Evolutionary conservation across 495 filamentous ascomycete genomes (phyloP).

Genomic region (Hypoxylon perforatum): DNA sequence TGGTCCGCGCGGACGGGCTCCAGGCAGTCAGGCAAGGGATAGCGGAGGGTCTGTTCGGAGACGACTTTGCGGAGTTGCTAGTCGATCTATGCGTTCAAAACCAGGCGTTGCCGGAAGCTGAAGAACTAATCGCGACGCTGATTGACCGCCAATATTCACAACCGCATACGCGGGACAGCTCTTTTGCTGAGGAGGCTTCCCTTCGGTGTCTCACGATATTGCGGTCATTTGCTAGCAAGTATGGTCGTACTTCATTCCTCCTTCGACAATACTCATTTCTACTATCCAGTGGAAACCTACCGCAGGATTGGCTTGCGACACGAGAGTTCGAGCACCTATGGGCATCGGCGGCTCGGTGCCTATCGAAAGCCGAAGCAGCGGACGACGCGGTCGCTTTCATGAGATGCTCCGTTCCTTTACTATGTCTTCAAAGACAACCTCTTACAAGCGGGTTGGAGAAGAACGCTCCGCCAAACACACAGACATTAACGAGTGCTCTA

Average conservation of each 20-base stretch:
- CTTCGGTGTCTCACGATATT: conserved; percentile 45
- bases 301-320: conserved; percentile 57
- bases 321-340: conserved; percentile 53
- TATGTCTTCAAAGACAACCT: conserved; percentile 43
- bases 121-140: conserved; percentile 50
- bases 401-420: conserved; percentile 44
- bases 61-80: conserved; percentile 51
- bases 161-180: conserved; percentile 48
- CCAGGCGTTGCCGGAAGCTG: conserved; percentile 53
- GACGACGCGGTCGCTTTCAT: conserved; percentile 53
- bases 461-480: conserved; percentile 34
- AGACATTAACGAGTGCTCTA: conserved; percentile 50
- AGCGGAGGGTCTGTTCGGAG: conserved; percentile 44
- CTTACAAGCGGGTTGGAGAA: conserved; percentile 30
- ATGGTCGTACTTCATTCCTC: conserved; percentile 40
- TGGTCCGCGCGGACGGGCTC: conserved; percentile 76
- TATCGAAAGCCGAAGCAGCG: conserved; percentile 45
- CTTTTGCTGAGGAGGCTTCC: conserved; percentile 30
- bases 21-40: conserved; percentile 59
- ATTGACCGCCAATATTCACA: conserved; percentile 48
- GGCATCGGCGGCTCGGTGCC: conserved; percentile 42
- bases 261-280: conserved; percentile 51
- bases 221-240: conserved; percentile 42
- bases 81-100: conserved; percentile 55
- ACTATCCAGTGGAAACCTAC: conserved; percentile 48